Conservation (phyloP, 1,284 basidiomycete genomes). For the Neolentinus lepideus region DNA sequence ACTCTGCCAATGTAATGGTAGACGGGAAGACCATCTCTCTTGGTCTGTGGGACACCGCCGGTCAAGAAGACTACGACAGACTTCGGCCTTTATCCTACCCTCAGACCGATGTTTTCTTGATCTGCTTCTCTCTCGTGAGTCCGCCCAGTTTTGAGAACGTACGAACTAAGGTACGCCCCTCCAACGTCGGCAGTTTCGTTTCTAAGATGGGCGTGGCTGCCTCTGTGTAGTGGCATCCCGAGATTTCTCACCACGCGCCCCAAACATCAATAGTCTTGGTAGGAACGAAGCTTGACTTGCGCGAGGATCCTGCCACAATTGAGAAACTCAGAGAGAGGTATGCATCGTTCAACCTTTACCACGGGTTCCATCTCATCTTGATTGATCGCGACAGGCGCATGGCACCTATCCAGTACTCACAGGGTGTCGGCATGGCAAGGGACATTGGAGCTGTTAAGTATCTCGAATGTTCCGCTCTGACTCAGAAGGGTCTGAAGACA, state of each 20-base stretch:
- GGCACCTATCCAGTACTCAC: slow-evolving; percentile 88
- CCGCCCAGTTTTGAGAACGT: slow-evolving; percentile 99
- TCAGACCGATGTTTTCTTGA: slow-evolving; percentile 98
- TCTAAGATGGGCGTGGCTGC: neutral
- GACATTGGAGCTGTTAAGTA: slow-evolving; percentile 97
- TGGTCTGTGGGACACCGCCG: slow-evolving; percentile 98
- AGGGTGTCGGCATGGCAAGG: slow-evolving; percentile 87
- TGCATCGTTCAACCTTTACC: slow-evolving; percentile 13
- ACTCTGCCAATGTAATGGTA: slow-evolving; percentile 95
- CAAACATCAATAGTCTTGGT: slow-evolving; percentile 92
- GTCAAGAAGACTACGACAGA: slow-evolving; percentile 98
- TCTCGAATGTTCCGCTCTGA: slow-evolving; percentile 94
- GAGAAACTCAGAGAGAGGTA: slow-evolving; percentile 90
- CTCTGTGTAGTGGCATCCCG: slow-evolving; percentile 80
- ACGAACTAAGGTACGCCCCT: slow-evolving; percentile 78
- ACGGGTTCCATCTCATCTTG: too few species aligned
- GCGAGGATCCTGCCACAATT: slow-evolving; percentile 89
- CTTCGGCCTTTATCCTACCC: slow-evolving; percentile 97
- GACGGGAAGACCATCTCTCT: slow-evolving; percentile 98
- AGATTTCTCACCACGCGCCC: slow-evolving; percentile 96
- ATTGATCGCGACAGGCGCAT: too few species aligned
- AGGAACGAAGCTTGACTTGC: slow-evolving; percentile 96
- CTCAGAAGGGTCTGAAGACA: slow-evolving; percentile 95
- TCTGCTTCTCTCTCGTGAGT: slow-evolving; percentile 97
- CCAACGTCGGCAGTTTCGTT: neutral